Evolutionary conservation across 371 early-diverging fungal species (phyloP), one percentile per base, ranked within the genome.

Genomic region (Mortierella sp.): DNA sequence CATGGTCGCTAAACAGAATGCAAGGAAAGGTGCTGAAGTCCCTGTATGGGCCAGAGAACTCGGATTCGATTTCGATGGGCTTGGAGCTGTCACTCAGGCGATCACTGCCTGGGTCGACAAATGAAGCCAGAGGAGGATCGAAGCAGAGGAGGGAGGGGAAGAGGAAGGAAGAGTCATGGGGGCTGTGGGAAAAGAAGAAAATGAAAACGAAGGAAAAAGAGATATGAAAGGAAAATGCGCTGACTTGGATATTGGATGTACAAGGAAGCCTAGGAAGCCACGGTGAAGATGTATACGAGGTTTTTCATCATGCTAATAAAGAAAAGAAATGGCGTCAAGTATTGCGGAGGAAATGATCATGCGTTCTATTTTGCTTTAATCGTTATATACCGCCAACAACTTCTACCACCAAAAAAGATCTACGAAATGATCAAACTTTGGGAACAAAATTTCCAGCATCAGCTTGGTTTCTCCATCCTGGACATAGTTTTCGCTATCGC

Each of bases 1-100:
- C 4, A 74, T 70, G 69, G 72, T 80, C n/a, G 80, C 80, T 21
- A 80, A 80, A 48, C 80, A 74, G 53, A 74, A 80, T 52, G 57
- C 15, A 1, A 67, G 80, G 24, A 67, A 70, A 45, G 80, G 75
- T 5, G 58, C 67, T 8, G 80, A 80, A 52, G 75, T 80, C 21
- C 58, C 80, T 24, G 65, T 19, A 13, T 80, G 80, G 80, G 80
- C 80, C 22, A 45, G 74, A 24, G 80, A 74, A 53, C 71, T 80
- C 24, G 80, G 80, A 28, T 80, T 74, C 52, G 80, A 80, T 47
- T 69, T 80, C 57, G 80, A 74, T 13, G 80, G 80, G 11, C 69
- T 80, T 2, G 80, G 80, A 58, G 61, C 69, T 19, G 50, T 80
- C 57, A 80, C 80, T 0, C 74, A 74, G 22, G 68, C 64, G 58